Evolutionary conservation across 768 basidiomycete species (phyloP), one percentile per base, ranked within the genome.

Genomic region (Pulveroboletus sp.): DNA sequence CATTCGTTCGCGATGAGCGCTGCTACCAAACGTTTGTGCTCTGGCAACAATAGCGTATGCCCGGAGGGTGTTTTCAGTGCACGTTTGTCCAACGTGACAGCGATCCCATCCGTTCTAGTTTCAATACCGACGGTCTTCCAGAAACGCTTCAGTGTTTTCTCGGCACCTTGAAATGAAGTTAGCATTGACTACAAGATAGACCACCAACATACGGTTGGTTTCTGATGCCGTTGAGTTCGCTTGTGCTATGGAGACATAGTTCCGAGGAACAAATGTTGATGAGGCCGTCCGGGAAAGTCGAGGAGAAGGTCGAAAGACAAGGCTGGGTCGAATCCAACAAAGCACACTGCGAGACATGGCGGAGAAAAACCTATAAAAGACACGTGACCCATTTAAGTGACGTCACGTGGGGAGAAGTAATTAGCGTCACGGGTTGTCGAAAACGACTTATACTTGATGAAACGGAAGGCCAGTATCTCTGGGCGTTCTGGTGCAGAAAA

Each of bases 81-180:
- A 31, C 91, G 82, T 56, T 79, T 79, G 72, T 97, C 94, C 43
- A 97, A 75, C 5, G 84, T 90, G 25, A 97, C 75, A 5, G 75
- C 70, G 49, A 83, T 69, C 27, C 70, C 67, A 51, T 78, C 73
- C 6, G 69, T 73, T 52, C 77, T 77, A 47, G 75, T 69, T 53
- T 87, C 82, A 46, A 97, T 74, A 16, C 79, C 80, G n/a, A 94
- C 97, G 1, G 79, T 80, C 63, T 93, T 94, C 97, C 97, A 99
- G 65, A 98, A 98, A 21, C 97, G 76, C 56, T 87, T 86, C 67
- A 90, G 73, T 2, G 90, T 88, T 33, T 82, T 79, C 68, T 97
- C 91, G 11, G 90, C 92, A 51, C 87, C 94, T 97, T 45, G 3
- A 58, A 8, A 51, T 40, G 45, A 27, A 40, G 19, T 38, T 54